Evolutionary conservation across 2,329 filamentous ascomycete genomes (phyloP).

Genomic region (Hawksworthiomyces lignivorus): DNA sequence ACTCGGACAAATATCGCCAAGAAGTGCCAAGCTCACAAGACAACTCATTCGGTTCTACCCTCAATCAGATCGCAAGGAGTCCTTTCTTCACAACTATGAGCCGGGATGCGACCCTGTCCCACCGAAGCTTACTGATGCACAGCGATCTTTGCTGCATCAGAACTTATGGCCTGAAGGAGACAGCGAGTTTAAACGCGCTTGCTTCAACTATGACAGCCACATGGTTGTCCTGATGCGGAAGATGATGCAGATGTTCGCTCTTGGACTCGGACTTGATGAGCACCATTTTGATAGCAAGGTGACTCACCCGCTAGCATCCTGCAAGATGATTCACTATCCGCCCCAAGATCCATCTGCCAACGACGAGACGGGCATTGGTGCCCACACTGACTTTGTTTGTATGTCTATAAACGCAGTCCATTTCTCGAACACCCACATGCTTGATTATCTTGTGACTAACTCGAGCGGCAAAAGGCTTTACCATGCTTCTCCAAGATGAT

Average conservation of each 20-base stretch:
- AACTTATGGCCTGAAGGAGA: constrained; percentile 5
- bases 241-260: constrained; percentile 9
- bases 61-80: constrained; percentile 12
- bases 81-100: constrained; percentile 13
- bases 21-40: neutral
- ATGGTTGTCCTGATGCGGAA: constrained; percentile 8
- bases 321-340: constrained; percentile 10
- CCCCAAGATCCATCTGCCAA: constrained; percentile 1
- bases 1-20: too few relatives aligned
- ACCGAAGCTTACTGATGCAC: constrained; percentile 7
- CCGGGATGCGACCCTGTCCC: constrained; percentile 9
- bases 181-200: constrained; percentile 2
- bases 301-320: constrained; percentile 8
- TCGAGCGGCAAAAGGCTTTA: constrained; percentile 4
- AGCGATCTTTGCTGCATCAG: constrained; percentile 5
- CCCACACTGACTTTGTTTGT: constrained; percentile 10
- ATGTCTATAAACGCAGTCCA: too few relatives aligned
- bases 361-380: constrained; percentile 10
- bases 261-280: constrained; percentile 11
- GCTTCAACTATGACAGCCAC: constrained; percentile 5
- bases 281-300: constrained; percentile 6
- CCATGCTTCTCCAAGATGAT: constrained; percentile 8
- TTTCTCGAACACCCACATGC: neutral
- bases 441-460: neutral
- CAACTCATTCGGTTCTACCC: neutral